phyloP scores from a whole-genome alignment of 305 asterid genomes.

The Fraxinus greggii region DNA sequence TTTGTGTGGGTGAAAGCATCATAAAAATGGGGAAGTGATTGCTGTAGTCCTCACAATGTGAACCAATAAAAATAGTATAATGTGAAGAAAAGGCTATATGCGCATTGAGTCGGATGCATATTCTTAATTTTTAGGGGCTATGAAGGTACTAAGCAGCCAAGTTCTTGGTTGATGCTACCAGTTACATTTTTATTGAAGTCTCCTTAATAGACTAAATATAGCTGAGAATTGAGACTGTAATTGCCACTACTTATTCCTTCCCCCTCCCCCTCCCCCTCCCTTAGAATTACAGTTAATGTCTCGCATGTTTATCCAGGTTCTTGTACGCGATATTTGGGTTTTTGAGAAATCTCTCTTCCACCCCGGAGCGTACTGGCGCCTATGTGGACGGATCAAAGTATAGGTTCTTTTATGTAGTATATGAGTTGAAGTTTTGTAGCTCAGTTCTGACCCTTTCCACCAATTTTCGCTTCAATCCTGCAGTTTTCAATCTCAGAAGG shows the following conservation, averaged over 20 bases:
- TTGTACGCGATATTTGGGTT: conserved; percentile 92
- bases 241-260: not conserved
- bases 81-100: not conserved
- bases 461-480: not conserved
- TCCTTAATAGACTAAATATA: not conserved
- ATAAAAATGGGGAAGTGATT: not conserved
- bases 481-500: not conserved
- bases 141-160: not conserved
- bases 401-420: conserved; percentile 17
- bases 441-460: not conserved
- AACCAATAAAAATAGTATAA: not conserved
- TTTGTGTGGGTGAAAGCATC: not conserved
- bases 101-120: not conserved
- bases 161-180: not conserved
- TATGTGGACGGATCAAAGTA: conserved; percentile 82
- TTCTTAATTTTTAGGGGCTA: not conserved
- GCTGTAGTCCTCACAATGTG: not conserved
- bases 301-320: conserved; percentile 45
- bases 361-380: conserved; percentile 82
- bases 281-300: conserved; percentile 8
- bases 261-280: not conserved
- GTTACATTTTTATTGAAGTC: not conserved
- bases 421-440: conserved; percentile 17
- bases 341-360: conserved; percentile 90
- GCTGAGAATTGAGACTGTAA: not conserved